phyloP scores from a whole-genome alignment of 1,139 yeast genomes.

The Chernovozyma sophiae-reginae region DNA sequence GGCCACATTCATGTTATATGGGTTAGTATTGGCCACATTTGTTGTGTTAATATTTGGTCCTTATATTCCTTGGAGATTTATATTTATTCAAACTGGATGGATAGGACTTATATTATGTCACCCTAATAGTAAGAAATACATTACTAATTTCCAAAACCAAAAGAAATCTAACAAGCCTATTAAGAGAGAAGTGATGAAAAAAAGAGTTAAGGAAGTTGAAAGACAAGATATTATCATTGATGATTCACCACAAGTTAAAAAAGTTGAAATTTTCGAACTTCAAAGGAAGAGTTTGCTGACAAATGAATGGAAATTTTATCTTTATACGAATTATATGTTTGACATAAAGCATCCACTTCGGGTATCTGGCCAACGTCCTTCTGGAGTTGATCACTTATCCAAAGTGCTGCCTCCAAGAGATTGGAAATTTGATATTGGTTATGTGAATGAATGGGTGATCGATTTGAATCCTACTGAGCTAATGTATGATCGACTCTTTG shows the following conservation, averaged over 20 bases:
- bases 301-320: constrained; percentile 49
- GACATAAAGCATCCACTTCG: constrained; percentile 49
- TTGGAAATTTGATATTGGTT: constrained; percentile 64
- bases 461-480: constrained; percentile 54
- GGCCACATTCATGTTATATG: constrained; percentile 53
- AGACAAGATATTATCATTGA: constrained; percentile 58
- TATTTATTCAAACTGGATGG: constrained; percentile 61
- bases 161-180: constrained; percentile 8
- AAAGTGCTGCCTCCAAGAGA: constrained; percentile 65
- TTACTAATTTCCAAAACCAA: constrained; percentile 12
- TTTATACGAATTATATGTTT: constrained; percentile 42
- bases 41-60: constrained; percentile 52
- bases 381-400: constrained; percentile 54
- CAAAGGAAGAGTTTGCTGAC: constrained; percentile 63
- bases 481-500: constrained; percentile 44
- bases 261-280: constrained; percentile 74
- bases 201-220: constrained; percentile 29
- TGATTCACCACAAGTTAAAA: constrained; percentile 56
- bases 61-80: constrained; percentile 62
- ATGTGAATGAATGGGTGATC: constrained; percentile 61
- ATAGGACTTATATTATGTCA: constrained; percentile 43
- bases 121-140: constrained; percentile 46
- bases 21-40: constrained; percentile 30
- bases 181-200: constrained; percentile 14
- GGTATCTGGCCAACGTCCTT: constrained; percentile 56